Evolutionary conservation across 2,329 filamentous ascomycete genomes (phyloP).

Genomic region (Pseudogymnoascus sp.): DNA sequence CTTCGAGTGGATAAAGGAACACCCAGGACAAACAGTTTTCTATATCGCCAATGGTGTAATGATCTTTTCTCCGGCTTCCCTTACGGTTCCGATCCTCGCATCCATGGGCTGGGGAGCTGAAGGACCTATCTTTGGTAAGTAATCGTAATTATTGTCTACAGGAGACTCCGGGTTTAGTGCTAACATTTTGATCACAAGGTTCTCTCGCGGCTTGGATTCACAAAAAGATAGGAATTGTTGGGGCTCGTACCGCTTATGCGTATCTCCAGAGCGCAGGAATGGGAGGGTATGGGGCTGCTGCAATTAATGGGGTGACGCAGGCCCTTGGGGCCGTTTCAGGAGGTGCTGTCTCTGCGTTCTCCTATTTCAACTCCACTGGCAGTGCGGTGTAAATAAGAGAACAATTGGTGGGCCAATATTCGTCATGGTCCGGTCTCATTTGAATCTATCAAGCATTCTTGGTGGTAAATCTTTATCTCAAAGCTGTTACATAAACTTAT

Average conservation of each 20-base stretch:
- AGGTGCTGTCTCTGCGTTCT: background rate
- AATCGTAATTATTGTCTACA: background rate
- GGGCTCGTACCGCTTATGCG: background rate
- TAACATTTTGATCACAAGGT: constrained; percentile 11
- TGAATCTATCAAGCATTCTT: background rate
- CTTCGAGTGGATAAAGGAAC: background rate
- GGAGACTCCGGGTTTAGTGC: background rate
- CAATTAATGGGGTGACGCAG: constrained; percentile 7
- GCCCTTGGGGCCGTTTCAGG: background rate
- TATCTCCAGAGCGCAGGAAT: constrained; percentile 11
- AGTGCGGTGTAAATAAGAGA: background rate
- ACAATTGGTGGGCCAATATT: background rate
- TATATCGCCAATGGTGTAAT: constrained; percentile 12
- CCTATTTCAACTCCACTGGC: background rate
- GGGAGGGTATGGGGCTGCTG: constrained; percentile 7
- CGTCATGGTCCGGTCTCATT: background rate
- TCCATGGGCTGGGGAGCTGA: constrained; percentile 13
- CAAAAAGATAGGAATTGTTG: constrained; percentile 13
- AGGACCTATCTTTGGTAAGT: constrained; percentile 15
- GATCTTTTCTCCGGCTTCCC: constrained; percentile 14
- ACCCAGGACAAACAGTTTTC: constrained; percentile 13
- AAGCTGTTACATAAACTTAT: no score
- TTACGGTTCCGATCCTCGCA: constrained; percentile 14
- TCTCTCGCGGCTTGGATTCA: constrained; percentile 12
- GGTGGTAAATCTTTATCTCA: no score